Conservation (phyloP, 192 early-diverging fungal genomes). For the Cladochytrium replicatum region DNA sequence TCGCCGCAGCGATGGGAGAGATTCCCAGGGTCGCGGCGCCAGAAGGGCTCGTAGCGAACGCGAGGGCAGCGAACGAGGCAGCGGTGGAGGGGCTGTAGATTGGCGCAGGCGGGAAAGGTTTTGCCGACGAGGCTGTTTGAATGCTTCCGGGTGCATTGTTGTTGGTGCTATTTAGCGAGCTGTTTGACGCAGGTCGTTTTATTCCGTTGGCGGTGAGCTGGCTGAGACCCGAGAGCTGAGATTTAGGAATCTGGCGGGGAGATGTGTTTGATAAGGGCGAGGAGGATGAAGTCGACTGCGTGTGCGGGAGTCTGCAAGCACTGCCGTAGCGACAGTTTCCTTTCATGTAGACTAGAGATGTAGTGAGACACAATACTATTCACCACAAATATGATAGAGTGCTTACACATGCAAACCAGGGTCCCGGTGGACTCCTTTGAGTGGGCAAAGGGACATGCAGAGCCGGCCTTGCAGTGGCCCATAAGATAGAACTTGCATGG, state of each 20-base stretch:
- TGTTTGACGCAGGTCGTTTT: too few relatives aligned
- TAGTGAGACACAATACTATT: not conserved
- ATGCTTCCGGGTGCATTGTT: conserved; percentile 5
- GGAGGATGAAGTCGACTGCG: conserved; percentile 1
- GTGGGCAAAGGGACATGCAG: not conserved
- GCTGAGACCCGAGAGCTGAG: conserved; percentile 7
- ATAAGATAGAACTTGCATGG: not conserved
- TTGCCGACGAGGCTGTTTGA: conserved; percentile 4
- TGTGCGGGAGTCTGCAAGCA: conserved; percentile 7
- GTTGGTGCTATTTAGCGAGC: not conserved
- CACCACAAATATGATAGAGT: not conserved
- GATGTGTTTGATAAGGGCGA: not conserved
- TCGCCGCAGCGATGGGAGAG: too few relatives aligned
- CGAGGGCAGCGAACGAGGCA: too few relatives aligned
- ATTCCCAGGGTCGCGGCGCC: too few relatives aligned
- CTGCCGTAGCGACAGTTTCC: conserved; percentile 14
- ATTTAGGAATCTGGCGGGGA: conserved; percentile 3
- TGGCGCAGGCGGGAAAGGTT: too few relatives aligned
- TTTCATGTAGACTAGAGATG: conserved; percentile 6
- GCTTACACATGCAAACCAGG: conserved; percentile 1
- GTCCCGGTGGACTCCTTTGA: not conserved
- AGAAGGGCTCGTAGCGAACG: too few relatives aligned
- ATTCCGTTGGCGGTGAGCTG: conserved; percentile 6
- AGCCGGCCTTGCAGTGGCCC: not conserved
- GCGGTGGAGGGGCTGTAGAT: too few relatives aligned